phyloP scores from a whole-genome alignment of 441 rosid genomes.

The Arabidopsis lyrata region DNA sequence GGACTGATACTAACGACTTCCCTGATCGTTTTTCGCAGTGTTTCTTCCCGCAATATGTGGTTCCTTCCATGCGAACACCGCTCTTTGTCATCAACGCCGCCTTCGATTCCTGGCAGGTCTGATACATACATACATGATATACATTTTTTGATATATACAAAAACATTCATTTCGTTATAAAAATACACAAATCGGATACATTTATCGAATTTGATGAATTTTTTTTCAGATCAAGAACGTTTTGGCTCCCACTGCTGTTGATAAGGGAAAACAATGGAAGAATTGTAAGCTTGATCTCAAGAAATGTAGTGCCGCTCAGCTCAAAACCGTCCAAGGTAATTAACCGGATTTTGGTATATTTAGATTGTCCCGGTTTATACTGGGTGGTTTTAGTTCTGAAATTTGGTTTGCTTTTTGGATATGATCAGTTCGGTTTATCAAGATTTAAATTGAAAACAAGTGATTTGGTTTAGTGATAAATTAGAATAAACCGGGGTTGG shows the following conservation, averaged over 20 bases:
- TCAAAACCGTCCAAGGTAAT: conserved; percentile 68
- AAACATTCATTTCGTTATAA: neutral
- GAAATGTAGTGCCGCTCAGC: conserved; percentile 67
- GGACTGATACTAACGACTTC: neutral
- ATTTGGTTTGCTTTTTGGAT: neutral
- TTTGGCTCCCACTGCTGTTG: conserved; percentile 76
- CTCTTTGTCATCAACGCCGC: conserved; percentile 80
- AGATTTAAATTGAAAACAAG: neutral
- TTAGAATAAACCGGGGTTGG: conserved; percentile 30
- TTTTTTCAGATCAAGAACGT: conserved; percentile 69
- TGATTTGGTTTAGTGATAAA: conserved; percentile 4
- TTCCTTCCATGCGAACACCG: conserved; percentile 60
- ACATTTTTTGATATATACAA: neutral
- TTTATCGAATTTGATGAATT: neutral
- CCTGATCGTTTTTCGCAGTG: conserved; percentile 53
- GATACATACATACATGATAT: conserved; percentile 1
- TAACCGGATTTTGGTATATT: neutral
- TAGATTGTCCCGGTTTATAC: neutral
- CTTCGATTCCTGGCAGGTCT: conserved; percentile 91
- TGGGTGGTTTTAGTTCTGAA: neutral
- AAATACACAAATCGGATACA: neutral
- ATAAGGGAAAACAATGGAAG: conserved; percentile 61
- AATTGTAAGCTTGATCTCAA: conserved; percentile 74
- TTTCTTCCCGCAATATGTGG: conserved; percentile 84
- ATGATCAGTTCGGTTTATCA: neutral